A percentile compares a stretch with the other conserved stretches of the same genome.
These are phyloP conservation scores for Psilocybe cyanescens DNA, from an alignment of 768 basidiomycete genomes.

Conservation along the genomic window DNA sequence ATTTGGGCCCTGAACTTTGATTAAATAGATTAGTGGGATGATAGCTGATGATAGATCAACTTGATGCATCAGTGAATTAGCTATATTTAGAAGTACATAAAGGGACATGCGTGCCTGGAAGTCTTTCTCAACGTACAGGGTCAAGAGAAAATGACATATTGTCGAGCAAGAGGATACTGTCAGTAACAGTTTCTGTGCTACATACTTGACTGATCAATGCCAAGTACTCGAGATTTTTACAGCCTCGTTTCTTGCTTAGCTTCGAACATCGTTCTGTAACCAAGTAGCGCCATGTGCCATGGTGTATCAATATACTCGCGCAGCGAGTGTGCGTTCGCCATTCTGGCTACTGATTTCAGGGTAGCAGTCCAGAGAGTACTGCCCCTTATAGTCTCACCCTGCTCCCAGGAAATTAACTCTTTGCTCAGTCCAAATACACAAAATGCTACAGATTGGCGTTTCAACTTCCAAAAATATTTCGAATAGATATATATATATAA, in stretches of 20 bases:
- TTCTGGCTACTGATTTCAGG: neutral
- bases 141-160: neutral
- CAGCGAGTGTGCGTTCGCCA: neutral
- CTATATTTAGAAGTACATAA: neutral
- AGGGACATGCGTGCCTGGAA: neutral
- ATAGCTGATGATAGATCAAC: neutral
- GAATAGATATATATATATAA: too few species aligned
- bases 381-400: neutral
- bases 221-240: neutral
- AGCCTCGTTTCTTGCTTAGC: neutral
- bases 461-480: neutral
- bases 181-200: neutral
- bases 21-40: neutral
- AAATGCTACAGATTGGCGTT: neutral
- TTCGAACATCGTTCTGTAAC: neutral
- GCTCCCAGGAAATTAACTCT: neutral
- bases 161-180: neutral
- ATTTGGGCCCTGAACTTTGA: neutral
- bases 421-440: neutral
- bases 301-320: neutral
- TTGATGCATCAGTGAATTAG: neutral
- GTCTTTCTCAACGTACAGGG: neutral
- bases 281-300: neutral
- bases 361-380: neutral
- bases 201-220: neutral